phyloP scores from a whole-genome alignment of 2,329 filamentous ascomycete genomes.

The Alternaria hordeiaustralica region DNA sequence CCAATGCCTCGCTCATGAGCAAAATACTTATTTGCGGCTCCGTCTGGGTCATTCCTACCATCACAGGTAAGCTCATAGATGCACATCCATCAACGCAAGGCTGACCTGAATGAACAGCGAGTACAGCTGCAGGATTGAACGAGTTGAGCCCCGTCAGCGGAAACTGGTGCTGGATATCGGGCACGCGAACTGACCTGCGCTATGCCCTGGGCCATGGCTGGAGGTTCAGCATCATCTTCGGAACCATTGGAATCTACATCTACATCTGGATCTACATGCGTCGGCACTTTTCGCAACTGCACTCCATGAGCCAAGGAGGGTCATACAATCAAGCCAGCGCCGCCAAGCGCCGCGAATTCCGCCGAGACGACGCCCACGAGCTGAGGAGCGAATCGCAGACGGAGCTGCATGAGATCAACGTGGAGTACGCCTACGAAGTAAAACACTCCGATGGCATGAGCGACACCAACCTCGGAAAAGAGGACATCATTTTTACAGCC shows the following conservation, averaged over 20 bases:
- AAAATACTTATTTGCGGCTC: conserved; percentile 47
- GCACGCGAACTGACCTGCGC: conserved; percentile 1
- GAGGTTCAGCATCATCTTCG: conserved; percentile 9
- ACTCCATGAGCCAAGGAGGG: not conserved
- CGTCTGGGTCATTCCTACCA: conserved; percentile 50
- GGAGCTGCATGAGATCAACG: conserved; percentile 8
- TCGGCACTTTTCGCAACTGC: not conserved
- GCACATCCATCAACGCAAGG: not conserved
- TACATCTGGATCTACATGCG: conserved; percentile 11
- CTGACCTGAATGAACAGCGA: conserved; percentile 3
- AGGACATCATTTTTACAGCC: not conserved
- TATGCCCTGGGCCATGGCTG: conserved; percentile 6
- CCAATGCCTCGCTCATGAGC: conserved; percentile 33
- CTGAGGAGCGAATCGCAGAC: conserved; percentile 2
- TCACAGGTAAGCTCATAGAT: conserved; percentile 1
- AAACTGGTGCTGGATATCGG: conserved; percentile 15
- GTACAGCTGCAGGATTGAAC: conserved; percentile 1
- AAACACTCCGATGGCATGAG: conserved; percentile 12
- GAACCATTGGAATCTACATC: conserved; percentile 5
- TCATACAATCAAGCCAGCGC: conserved; percentile 2
- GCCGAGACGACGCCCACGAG: not conserved
- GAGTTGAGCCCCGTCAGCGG: conserved; percentile 5
- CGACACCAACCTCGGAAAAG: not conserved
- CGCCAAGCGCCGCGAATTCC: not conserved
- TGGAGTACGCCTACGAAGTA: conserved; percentile 5